Evolutionary conservation across 192 early-diverging fungal genomes (phyloP), one percentile per base, ranked within the genome.

Genomic region (Allomyces javanicus): DNA sequence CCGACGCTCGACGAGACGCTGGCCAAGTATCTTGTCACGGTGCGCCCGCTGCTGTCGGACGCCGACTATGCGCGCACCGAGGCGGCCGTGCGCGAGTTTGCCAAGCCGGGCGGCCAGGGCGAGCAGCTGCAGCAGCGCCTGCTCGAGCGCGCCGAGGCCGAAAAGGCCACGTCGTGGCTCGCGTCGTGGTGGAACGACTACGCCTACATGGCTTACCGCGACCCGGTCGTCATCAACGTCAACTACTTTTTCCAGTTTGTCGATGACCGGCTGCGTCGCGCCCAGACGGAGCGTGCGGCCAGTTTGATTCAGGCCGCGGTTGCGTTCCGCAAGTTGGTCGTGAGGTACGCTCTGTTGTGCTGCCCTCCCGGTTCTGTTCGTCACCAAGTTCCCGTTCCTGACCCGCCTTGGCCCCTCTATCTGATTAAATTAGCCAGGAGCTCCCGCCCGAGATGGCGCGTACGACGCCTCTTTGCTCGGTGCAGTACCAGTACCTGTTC

Each of bases 121-220:
- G 79, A 86, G 66, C 75, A 83, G 75, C 84, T 99, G 55, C 94
- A 96, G 77, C 73, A 84, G 71, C 84, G 94, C 64, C 78, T 99
- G 62, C 62, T 87, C 62, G 86, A 85, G 66, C 82, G 87, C 62
- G 86, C 86, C 4, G 79, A 82, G 24, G 78, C 84, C 71, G 83
- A 87, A 24, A 83, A 81, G 63, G 80, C 85, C 63, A 81, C 82
- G 40, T 91, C 89, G 80, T 99, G 93, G 87, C 81, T 95, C 63
- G 90, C 87, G 73, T 91, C 93, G 71, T 99, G 96, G 96, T 99
- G 96, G 96, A 89, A 90, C 71, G 91, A 93, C 65, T 81, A 88
- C 63, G 90, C 91, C 67, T 99, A 99, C 77, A 83, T 88, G 75
- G 89, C 83, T 25, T 97, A 96, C 80, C 86, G 94, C 66, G 96